Conservation (phyloP, 2,329 filamentous ascomycete genomes). For the Fusarium robinianum region DNA sequence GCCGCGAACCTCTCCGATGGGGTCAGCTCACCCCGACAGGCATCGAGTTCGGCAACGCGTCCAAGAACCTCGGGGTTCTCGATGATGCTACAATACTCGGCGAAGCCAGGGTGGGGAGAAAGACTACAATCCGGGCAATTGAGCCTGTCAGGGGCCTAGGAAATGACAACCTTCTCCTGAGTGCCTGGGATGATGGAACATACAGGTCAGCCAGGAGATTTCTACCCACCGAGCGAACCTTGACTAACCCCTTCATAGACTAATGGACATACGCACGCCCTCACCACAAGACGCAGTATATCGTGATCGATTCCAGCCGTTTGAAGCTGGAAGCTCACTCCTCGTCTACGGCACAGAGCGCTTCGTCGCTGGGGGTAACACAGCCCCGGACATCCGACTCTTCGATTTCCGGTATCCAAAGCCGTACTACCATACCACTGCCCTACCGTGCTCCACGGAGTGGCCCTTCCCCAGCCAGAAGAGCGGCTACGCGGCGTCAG, state of each 20-base stretch:
- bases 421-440: constrained; percentile 54
- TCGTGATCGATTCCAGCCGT: constrained; percentile 57
- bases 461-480: constrained; percentile 42
- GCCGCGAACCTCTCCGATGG: constrained; percentile 50
- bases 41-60: constrained; percentile 43
- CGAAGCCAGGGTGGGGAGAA: constrained; percentile 40
- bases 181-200: constrained; percentile 59
- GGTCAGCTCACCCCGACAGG: constrained; percentile 53
- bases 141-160: constrained; percentile 48
- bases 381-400: constrained; percentile 50
- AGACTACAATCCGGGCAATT: constrained; percentile 51
- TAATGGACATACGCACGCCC: constrained; percentile 56
- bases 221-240: background rate
- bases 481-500: constrained; percentile 18
- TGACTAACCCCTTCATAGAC: constrained; percentile 33
- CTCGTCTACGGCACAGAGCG: constrained; percentile 55
- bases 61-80: constrained; percentile 37
- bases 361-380: constrained; percentile 55
- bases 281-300: constrained; percentile 53
- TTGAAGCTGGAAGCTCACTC: constrained; percentile 51
- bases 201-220: constrained; percentile 42
- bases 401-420: constrained; percentile 60
- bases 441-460: constrained; percentile 49
- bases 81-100: constrained; percentile 20
- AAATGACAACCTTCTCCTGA: constrained; percentile 50